These are phyloP conservation scores for Hanseniaspora osmophila DNA, from an alignment of 805 yeast species.

Conservation along the genomic window DNA sequence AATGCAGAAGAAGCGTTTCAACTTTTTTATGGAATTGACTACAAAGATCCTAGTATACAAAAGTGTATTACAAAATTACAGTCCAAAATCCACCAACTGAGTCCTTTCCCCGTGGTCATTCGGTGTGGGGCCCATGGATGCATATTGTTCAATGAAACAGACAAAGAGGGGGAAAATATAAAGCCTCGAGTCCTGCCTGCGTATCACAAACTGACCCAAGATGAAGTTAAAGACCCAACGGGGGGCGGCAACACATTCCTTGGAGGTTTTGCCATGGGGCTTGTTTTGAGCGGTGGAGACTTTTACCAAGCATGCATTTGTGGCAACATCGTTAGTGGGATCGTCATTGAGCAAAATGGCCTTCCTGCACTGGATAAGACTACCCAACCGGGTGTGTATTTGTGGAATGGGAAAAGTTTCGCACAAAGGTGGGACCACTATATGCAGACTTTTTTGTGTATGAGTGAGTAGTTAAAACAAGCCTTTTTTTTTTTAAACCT, in stretches of 20 bases:
- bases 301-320: conserved; percentile 43
- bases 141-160: conserved; percentile 25
- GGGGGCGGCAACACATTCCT: conserved; percentile 90
- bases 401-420: conserved; percentile 49
- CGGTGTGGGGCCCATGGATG: conserved; percentile 73
- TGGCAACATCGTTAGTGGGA: conserved; percentile 70
- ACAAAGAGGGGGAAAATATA: conserved; percentile 18
- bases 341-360: conserved; percentile 71
- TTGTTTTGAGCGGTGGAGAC: conserved; percentile 31
- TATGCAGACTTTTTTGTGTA: not conserved
- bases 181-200: conserved; percentile 39
- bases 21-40: conserved; percentile 1
- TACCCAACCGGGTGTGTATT: conserved; percentile 13
- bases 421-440: conserved; percentile 33
- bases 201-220: conserved; percentile 38
- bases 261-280: conserved; percentile 64
- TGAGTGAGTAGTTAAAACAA: too few relatives aligned
- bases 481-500: too few relatives aligned
- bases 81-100: not conserved
- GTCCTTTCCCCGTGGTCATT: conserved; percentile 31
- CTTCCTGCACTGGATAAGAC: conserved; percentile 33
- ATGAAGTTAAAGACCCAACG: conserved; percentile 68
- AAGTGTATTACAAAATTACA: not conserved
- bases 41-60: conserved; percentile 1
- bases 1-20: conserved; percentile 63